Conservation (phyloP, 2,329 filamentous ascomycete species). For the Xylaria polymorpha region DNA sequence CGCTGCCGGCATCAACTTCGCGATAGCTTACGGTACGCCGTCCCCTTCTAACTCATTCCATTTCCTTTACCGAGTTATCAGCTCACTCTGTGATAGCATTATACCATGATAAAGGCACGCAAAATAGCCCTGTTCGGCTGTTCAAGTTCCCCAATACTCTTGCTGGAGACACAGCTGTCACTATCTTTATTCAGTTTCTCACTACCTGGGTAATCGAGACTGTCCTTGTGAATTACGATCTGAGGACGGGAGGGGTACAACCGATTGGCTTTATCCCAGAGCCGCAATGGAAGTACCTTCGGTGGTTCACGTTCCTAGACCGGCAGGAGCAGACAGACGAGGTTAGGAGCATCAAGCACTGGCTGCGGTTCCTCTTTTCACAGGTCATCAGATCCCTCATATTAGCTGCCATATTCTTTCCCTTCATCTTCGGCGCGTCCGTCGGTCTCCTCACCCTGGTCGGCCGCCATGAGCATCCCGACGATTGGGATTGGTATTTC, state of each 20-base stretch:
- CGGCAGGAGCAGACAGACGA: constrained; percentile 44
- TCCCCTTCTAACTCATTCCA: background rate
- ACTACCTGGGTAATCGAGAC: constrained; percentile 65
- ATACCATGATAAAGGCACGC: constrained; percentile 56
- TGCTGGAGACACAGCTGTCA: constrained; percentile 62
- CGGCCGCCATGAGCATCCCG: constrained; percentile 48
- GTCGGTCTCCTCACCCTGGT: constrained; percentile 58
- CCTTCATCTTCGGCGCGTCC: constrained; percentile 57
- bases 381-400: constrained; percentile 54
- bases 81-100: constrained; percentile 53
- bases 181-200: constrained; percentile 62
- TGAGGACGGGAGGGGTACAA: constrained; percentile 58
- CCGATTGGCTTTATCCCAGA: constrained; percentile 59
- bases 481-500: constrained; percentile 59
- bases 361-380: constrained; percentile 51
- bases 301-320: constrained; percentile 61
- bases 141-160: constrained; percentile 63
- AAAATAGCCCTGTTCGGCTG: constrained; percentile 56
- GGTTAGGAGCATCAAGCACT: constrained; percentile 47
- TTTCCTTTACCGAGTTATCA: background rate
- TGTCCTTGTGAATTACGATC: constrained; percentile 60
- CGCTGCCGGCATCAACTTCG: constrained; percentile 8
- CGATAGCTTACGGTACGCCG: constrained; percentile 5
- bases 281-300: constrained; percentile 50
- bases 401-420: constrained; percentile 54